Evolutionary conservation across 1,284 basidiomycete genomes (phyloP).

Genomic region (Apiotrichum veenhuisii): DNA sequence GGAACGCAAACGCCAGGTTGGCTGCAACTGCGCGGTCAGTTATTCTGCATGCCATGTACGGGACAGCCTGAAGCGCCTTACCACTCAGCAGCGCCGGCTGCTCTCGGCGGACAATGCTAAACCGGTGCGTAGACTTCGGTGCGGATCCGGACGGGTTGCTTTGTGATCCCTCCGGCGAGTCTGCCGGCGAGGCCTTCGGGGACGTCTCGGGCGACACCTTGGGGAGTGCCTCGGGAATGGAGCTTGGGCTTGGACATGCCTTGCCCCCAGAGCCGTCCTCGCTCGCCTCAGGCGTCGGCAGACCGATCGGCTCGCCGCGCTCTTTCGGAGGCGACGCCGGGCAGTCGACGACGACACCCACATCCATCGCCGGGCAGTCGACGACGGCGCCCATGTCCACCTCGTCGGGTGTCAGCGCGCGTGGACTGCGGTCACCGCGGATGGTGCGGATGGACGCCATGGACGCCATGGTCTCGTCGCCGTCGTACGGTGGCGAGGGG

Average conservation of each 20-base stretch:
- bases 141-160: no score
- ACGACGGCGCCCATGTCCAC: neutral
- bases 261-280: no score
- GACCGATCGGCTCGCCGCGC: no score
- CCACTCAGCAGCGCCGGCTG: neutral
- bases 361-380: neutral
- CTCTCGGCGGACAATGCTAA: neutral
- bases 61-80: neutral
- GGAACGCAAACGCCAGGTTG: constrained; percentile 1
- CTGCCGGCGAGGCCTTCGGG: no score
- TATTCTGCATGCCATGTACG: neutral
- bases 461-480: neutral
- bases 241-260: neutral
- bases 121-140: constrained; percentile 1
- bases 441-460: neutral
- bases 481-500: constrained; percentile 1
- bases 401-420: neutral
- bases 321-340: no score
- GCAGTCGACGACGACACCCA: no score
- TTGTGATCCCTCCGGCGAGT: no score
- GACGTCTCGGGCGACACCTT: no score
- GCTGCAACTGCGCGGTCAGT: constrained; percentile 3
- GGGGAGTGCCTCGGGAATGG: neutral
- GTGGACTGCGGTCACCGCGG: neutral
- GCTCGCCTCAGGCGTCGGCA: no score